A percentile compares a stretch with the other conserved stretches of the same genome.
Evolutionary conservation across 805 yeast species (phyloP).

Genomic region (Candida railenensis): DNA sequence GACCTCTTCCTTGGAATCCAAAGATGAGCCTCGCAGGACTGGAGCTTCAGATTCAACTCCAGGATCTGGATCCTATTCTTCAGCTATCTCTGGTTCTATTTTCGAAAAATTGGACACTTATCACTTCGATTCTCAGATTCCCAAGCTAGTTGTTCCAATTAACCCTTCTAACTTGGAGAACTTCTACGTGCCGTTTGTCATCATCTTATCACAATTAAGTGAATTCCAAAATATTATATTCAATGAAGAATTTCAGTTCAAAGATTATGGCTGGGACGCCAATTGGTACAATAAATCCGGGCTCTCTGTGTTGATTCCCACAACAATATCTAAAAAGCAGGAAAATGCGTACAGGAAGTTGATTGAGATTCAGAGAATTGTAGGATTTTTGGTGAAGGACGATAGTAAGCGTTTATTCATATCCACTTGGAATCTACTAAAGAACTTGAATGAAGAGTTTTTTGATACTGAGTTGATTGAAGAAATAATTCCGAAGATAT

Average conservation of each 20-base stretch:
- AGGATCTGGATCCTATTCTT: too few species aligned
- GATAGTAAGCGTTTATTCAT: conserved; percentile 21
- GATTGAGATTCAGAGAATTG: conserved; percentile 22
- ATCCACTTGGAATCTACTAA: conserved; percentile 17
- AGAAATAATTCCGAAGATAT: conserved; percentile 18
- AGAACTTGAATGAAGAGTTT: neutral
- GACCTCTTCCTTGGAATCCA: neutral
- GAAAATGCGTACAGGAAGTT: conserved; percentile 12
- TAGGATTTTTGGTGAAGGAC: conserved; percentile 16
- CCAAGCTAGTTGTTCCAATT: conserved; percentile 1
- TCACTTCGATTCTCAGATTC: neutral
- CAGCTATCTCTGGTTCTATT: neutral
- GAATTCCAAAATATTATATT: conserved; percentile 17
- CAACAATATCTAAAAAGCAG: conserved; percentile 2
- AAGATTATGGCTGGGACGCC: conserved; percentile 14
- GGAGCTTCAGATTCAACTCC: too few species aligned
- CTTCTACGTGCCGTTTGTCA: conserved; percentile 27
- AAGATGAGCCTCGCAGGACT: too few species aligned
- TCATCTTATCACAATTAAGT: conserved; percentile 24
- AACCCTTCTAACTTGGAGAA: conserved; percentile 13
- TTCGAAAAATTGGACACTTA: conserved; percentile 3
- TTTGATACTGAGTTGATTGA: conserved; percentile 12
- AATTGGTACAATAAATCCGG: conserved; percentile 17
- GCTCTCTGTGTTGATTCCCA: conserved; percentile 8
- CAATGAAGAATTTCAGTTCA: conserved; percentile 6